A percentile compares a stretch with the other conserved stretches of the same genome.
Conservation (phyloP, 2,329 filamentous ascomycete genomes). For the Neofusicoccum laricinum region DNA sequence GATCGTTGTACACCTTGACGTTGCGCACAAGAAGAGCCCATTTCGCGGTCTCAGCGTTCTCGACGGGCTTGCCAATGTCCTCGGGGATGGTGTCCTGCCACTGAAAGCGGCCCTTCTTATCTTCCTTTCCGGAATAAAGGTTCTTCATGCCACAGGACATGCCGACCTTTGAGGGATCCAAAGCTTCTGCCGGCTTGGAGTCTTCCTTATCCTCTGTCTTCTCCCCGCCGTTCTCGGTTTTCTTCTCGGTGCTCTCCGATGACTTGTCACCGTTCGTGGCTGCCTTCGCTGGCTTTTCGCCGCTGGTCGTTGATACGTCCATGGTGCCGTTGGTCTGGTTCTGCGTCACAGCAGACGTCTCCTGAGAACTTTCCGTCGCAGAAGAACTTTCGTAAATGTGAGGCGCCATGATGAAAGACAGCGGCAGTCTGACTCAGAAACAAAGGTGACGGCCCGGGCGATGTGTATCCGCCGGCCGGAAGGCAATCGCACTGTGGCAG, state of each 20-base stretch:
- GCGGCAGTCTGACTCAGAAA: not conserved
- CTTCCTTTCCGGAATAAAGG: conserved; percentile 49
- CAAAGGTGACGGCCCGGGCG: not conserved
- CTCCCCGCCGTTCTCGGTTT: conserved; percentile 6
- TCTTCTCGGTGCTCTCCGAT: not conserved
- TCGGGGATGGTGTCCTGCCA: conserved; percentile 41
- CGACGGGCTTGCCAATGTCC: conserved; percentile 54
- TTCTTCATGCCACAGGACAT: conserved; percentile 45
- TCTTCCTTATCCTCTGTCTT: conserved; percentile 5
- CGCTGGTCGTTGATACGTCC: not conserved
- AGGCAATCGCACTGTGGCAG: not conserved
- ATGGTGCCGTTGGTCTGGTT: not conserved
- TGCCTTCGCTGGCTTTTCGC: not conserved
- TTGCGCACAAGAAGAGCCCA: conserved; percentile 60
- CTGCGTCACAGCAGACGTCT: not conserved
- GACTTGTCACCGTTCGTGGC: not conserved
- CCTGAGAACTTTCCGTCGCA: not conserved
- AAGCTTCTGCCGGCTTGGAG: conserved; percentile 13
- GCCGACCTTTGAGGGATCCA: conserved; percentile 28
- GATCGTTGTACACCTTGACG: conserved; percentile 40
- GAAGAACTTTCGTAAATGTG: not conserved
- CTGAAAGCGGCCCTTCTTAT: conserved; percentile 48
- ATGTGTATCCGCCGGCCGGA: no score
- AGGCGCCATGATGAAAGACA: not conserved
- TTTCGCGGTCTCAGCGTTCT: conserved; percentile 58